Percentiles rank a stretch among this genome's conserved stretches.
Evolutionary conservation across 345 rosid species (phyloP).

Genomic region (Chamaenerion angustifolium): DNA sequence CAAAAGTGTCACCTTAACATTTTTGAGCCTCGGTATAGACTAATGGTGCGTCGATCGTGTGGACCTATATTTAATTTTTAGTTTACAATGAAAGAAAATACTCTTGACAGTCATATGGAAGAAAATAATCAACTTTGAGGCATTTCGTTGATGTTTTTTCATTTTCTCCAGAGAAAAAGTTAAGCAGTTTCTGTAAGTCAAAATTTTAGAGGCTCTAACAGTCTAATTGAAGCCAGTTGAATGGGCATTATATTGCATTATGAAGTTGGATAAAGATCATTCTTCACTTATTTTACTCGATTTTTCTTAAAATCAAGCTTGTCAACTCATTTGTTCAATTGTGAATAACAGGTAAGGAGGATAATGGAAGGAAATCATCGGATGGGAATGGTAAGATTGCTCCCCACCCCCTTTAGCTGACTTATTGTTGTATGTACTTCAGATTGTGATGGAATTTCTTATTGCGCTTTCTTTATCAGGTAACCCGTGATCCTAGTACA

Average conservation of each 20-base stretch:
- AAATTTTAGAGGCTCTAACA: too few relatives aligned
- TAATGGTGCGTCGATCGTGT: slow-evolving; percentile 53
- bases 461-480: slow-evolving; percentile 26
- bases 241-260: too few relatives aligned
- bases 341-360: slow-evolving; percentile 57
- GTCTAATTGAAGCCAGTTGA: too few relatives aligned
- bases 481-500: slow-evolving; percentile 49
- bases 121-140: too few relatives aligned
- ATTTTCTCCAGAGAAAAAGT: too few relatives aligned
- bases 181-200: too few relatives aligned
- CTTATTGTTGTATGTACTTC: neutral
- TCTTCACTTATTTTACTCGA: too few relatives aligned
- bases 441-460: neutral
- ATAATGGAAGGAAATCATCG: slow-evolving; percentile 95
- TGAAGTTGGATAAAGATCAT: too few relatives aligned
- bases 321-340: too few relatives aligned
- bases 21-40: slow-evolving; percentile 86
- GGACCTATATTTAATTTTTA: neutral
- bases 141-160: too few relatives aligned
- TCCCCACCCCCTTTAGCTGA: neutral
- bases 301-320: too few relatives aligned
- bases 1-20: slow-evolving; percentile 81
- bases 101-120: too few relatives aligned
- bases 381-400: slow-evolving; percentile 78
- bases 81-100: neutral